Percentiles rank a stretch among this genome's conserved stretches.
phyloP scores from a whole-genome alignment of 192 early-diverging fungal genomes.

The Helicostylum pulchrum region DNA sequence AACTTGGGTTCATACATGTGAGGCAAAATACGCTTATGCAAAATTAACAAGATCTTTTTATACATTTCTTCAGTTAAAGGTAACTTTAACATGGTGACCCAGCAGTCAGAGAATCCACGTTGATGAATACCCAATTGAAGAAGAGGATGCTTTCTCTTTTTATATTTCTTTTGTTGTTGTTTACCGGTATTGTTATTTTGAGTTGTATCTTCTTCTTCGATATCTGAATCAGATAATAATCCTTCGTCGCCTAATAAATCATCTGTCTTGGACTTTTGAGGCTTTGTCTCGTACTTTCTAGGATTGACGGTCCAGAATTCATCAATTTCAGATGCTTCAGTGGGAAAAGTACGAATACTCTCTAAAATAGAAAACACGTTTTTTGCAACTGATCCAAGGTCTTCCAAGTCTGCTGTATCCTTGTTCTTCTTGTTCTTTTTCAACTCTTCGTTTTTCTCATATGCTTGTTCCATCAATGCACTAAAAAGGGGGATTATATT shows the following conservation, averaged over 20 bases:
- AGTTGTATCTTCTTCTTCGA: slow-evolving; percentile 23
- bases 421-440: slow-evolving; percentile 38
- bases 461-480: slow-evolving; percentile 19
- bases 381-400: slow-evolving; percentile 42
- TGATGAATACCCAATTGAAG: slow-evolving; percentile 56
- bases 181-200: not conserved
- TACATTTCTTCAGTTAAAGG: slow-evolving; percentile 71
- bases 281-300: slow-evolving; percentile 18
- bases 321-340: slow-evolving; percentile 47
- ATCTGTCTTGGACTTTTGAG: slow-evolving; percentile 1
- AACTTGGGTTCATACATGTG: slow-evolving; percentile 71
- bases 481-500: slow-evolving; percentile 4
- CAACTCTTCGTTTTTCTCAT: slow-evolving; percentile 30
- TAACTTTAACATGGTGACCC: slow-evolving; percentile 72
- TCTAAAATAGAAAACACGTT: slow-evolving; percentile 63
- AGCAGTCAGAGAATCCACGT: slow-evolving; percentile 71
- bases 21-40: slow-evolving; percentile 92
- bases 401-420: slow-evolving; percentile 24
- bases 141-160: slow-evolving; percentile 27
- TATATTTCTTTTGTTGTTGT: slow-evolving; percentile 27
- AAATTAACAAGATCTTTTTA: slow-evolving; percentile 72
- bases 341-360: slow-evolving; percentile 57
- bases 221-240: slow-evolving; percentile 24
- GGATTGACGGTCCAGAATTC: slow-evolving; percentile 66
- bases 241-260: slow-evolving; percentile 27